A percentile compares a stretch with the other conserved stretches of the same genome.
phyloP scores from a whole-genome alignment of 108 stramenopile genomes.

The Ochromonas danica region DNA sequence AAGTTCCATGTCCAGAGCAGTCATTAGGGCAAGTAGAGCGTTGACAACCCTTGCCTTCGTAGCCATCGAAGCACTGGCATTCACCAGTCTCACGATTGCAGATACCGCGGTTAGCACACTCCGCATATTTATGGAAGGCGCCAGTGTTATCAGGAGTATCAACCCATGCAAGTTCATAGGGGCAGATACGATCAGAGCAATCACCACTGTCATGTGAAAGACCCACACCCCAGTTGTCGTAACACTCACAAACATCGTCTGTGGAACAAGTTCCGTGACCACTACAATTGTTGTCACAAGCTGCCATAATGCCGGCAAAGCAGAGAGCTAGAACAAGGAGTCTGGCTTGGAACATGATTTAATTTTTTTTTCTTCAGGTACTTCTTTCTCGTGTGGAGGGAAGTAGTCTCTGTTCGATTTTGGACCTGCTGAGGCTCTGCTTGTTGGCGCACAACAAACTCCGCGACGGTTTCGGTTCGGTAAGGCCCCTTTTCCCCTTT shows the following conservation, averaged over 20 bases:
- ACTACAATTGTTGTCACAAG: constrained; percentile 36
- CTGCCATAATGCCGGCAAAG: no score
- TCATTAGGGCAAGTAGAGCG: constrained; percentile 33
- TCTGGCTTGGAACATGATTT: no score
- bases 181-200: constrained; percentile 32
- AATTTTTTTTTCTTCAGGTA: no score
- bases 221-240: constrained; percentile 38
- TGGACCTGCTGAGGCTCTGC: no score
- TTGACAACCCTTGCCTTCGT: constrained; percentile 60
- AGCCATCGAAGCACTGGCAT: constrained; percentile 63
- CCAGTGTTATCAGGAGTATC: constrained; percentile 36
- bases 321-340: no score
- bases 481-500: no score
- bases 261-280: constrained; percentile 29
- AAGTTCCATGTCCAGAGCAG: constrained; percentile 38
- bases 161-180: constrained; percentile 52
- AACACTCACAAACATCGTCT: constrained; percentile 36
- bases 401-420: no score
- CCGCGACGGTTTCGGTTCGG: no score
- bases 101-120: constrained; percentile 65
- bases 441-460: no score
- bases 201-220: constrained; percentile 36
- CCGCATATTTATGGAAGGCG: constrained; percentile 56
- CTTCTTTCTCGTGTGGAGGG: no score
- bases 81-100: constrained; percentile 61